Base-by-base conservation (phyloP, 228 moss, liverwort and hornwort genomes). In the Sphagnum fallax region DNA sequence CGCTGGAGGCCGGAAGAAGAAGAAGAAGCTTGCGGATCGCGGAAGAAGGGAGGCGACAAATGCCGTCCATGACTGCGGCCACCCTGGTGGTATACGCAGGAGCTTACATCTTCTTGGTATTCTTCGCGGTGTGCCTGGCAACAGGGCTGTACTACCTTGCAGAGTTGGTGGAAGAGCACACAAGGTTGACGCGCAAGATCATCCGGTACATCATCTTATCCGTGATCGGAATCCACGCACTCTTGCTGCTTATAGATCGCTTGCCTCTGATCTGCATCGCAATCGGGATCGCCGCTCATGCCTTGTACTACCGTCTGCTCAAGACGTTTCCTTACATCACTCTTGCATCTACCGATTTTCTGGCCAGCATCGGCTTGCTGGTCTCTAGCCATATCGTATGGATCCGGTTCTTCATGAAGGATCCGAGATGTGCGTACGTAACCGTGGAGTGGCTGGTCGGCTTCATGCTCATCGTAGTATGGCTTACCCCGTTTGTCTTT, bases 151-250 rank as follows among this genome's bases (percentile, higher is more conserved):
- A 90, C 61, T 98, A 98, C 50, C 63, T 98, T 3, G 97, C 93
- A 53, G 97, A 98, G 85, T 83, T 98, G 8, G 97, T 98, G 58
- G 97, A 98, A 71, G 97, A 98, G 81, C 87, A 98, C 76, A 92
- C 97, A 9, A 79, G 93, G 53, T 75, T 93, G 63, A 98, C 97
- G 9, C 77, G 77, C n/a, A 87, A 84, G 61, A 61, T 92, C 65
- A 98, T 93, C 68, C 84, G 64, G 66, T 91, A 93, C 76, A 78
- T 87, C 5, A 78, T 91, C 63, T 88, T 87, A 84, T 71, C 64
- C 15, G 88, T 98, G 18, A 72, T 98, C 60, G 84, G 67, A 1
- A 50, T 93, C 70, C 97, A 98, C 73, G 75, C 89, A 49, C 61
- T 93, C 48, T 73, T 98, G 64, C 67, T 90, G 49, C 53, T 98